A percentile compares a stretch with the other conserved stretches of the same genome.
Evolutionary conservation across 371 early-diverging fungal genomes (phyloP).

Genomic region (Choanephora cucurbitarum): DNA sequence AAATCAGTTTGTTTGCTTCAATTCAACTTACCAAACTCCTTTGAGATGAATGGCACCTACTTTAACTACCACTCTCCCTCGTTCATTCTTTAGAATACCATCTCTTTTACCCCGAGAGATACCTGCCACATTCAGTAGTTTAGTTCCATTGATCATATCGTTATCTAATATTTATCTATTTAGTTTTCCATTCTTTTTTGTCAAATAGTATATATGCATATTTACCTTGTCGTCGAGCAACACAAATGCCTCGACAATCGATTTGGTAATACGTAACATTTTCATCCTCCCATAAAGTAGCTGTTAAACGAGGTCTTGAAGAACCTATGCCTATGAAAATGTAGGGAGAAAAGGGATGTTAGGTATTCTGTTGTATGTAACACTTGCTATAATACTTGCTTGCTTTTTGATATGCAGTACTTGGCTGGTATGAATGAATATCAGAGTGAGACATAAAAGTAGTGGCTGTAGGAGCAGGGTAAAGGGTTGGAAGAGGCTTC

Average conservation of each 20-base stretch:
- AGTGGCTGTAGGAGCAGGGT: too few relatives aligned
- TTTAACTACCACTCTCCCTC: conserved; percentile 73
- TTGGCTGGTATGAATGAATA: too few relatives aligned
- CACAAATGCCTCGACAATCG: conserved; percentile 76
- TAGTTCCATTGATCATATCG: conserved; percentile 80
- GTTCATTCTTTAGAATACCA: conserved; percentile 77
- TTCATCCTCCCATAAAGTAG: conserved; percentile 85
- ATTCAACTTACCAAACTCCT: conserved; percentile 66
- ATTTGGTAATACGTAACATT: conserved; percentile 79
- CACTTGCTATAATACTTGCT: too few relatives aligned
- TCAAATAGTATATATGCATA: too few relatives aligned
- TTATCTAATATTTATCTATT: conserved; percentile 45
- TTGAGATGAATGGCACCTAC: conserved; percentile 81
- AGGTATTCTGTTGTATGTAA: too few relatives aligned
- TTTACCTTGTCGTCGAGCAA: conserved; percentile 75
- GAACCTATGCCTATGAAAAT: too few relatives aligned
- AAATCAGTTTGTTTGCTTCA: not conserved
- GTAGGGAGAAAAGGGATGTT: too few relatives aligned
- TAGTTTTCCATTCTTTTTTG: not conserved
- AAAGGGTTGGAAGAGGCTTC: not conserved
- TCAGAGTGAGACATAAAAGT: too few relatives aligned
- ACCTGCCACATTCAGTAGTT: conserved; percentile 74
- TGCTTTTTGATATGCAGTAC: too few relatives aligned
- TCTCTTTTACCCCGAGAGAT: conserved; percentile 84
- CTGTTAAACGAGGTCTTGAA: conserved; percentile 62